phyloP scores from a whole-genome alignment of 208 protist species.

The Acanthamoeba sp. region DNA sequence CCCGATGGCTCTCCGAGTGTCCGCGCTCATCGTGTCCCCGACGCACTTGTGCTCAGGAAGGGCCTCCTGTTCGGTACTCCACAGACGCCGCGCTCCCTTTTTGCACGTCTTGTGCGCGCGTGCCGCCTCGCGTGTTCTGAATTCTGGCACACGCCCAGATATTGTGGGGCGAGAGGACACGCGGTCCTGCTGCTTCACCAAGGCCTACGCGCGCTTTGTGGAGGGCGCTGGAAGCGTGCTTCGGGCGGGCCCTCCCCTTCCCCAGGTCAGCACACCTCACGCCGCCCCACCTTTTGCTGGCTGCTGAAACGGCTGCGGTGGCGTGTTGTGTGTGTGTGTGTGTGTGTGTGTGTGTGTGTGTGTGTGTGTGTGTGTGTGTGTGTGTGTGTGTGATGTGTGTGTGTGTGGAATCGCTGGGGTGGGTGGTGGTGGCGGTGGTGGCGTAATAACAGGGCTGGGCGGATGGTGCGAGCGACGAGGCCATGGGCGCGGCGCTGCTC shows the following conservation, averaged over 20 bases:
- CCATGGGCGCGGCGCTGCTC: neutral
- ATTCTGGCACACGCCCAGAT: neutral
- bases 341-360: too few species aligned
- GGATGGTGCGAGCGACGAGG: neutral
- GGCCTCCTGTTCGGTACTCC: slow-evolving; percentile 45
- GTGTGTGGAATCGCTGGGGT: too few species aligned
- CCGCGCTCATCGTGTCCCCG: neutral
- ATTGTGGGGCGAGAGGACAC: slow-evolving; percentile 16
- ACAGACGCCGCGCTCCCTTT: too few species aligned
- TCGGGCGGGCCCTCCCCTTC: neutral
- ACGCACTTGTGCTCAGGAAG: slow-evolving; percentile 19
- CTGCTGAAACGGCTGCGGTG: neutral
- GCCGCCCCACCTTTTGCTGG: neutral
- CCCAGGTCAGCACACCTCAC: neutral
- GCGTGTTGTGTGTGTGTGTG: too few species aligned
- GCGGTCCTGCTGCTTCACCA: slow-evolving; percentile 59
- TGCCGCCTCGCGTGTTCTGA: too few species aligned
- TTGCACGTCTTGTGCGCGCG: too few species aligned
- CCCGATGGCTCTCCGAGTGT: neutral
- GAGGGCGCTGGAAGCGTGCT: slow-evolving; percentile 40
- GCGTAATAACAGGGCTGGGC: neutral
- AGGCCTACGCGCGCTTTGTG: slow-evolving; percentile 63
- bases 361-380: too few species aligned
- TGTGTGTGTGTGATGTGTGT: too few species aligned
- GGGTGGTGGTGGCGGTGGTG: too few species aligned